phyloP scores from a whole-genome alignment of 495 filamentous ascomycete species.

The Penicillium canariense region DNA sequence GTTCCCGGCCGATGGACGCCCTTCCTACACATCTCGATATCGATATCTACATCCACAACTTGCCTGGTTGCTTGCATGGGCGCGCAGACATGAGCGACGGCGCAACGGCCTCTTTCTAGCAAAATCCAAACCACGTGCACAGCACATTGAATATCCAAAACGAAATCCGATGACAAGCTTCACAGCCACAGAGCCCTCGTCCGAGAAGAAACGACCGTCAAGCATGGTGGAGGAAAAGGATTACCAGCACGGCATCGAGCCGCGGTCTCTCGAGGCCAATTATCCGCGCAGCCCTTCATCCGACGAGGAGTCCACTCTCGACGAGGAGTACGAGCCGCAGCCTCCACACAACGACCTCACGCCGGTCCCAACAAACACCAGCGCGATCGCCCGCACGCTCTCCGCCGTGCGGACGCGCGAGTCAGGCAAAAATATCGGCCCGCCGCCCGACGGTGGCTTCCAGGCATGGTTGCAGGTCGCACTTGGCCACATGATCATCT shows the following conservation, averaged over 20 bases:
- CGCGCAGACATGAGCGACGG: slow-evolving; percentile 1
- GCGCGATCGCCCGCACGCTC: slow-evolving; percentile 31
- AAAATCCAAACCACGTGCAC: background rate
- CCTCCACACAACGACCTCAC: slow-evolving; percentile 15
- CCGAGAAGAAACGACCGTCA: slow-evolving; percentile 1
- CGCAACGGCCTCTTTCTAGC: background rate
- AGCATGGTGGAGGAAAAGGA: slow-evolving; percentile 15
- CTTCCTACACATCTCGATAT: background rate
- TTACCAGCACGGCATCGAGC: background rate
- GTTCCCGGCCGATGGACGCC: background rate
- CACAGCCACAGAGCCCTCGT: background rate
- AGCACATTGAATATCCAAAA: background rate
- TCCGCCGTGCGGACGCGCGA: slow-evolving; percentile 46
- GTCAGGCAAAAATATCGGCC: slow-evolving; percentile 51
- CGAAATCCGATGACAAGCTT: background rate
- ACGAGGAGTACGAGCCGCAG: background rate
- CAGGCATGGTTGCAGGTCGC: slow-evolving; percentile 65
- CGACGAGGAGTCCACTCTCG: slow-evolving; percentile 28
- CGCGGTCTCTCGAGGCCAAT: slow-evolving; percentile 7
- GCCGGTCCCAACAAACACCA: slow-evolving; percentile 29
- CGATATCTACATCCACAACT: background rate
- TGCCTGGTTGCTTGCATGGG: background rate
- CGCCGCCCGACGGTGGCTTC: slow-evolving; percentile 53
- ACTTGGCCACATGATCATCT: slow-evolving; percentile 64
- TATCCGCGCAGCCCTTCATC: slow-evolving; percentile 4